Base-by-base conservation (phyloP, 345 rosid genomes). In the Heritiera littoralis region DNA sequence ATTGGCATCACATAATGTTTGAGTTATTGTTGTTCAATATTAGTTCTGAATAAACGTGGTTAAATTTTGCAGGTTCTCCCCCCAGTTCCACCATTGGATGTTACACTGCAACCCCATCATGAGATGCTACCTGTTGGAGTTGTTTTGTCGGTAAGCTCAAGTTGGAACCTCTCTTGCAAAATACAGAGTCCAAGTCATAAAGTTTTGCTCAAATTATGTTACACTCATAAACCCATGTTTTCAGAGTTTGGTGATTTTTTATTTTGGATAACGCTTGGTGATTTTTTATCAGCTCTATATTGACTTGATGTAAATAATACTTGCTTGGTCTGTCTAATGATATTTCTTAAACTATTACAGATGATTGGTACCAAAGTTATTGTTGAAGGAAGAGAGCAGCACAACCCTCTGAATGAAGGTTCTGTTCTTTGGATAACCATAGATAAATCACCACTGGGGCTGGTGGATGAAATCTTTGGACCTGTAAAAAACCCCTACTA, bases 401-500 rank as follows among this genome's bases (percentile, higher is more conserved):
- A 96, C 79, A 84, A 82, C 78, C 98, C 99, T 81, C 87, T 96
- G 48, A 87, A 80, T 38, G 99, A 96, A 83, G 93, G 95, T 81
- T 91, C 99, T 30, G 82, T 92, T 64, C 88, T 94, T 1, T 96
- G 99, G 99, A 81, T 96, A 82, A 87, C 97, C 2, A 91, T 87
- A 72, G 84, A 76, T 38, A 86, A 90, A 85, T 71, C 79, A 7
- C 95, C 97, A 3, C 59, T 96, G 76, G 99, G 99, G 54, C 38
- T 89, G 52, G 86, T 96, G 17, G 98, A 96, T 81, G 99, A 96
- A 87, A 85, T 94, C 61, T 96, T 96, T 86, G 98, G 99, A 80
- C 99, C 99, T 1, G 97, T 96, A 0, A 90, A 89, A 75, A 90
- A 87, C 77, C 98, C 98, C 7, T 96, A 84, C 81, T 96, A 94